Percentiles rank a stretch among this genome's conserved stretches.
Evolutionary conservation across 768 basidiomycete species (phyloP).

Genomic region (Sporobolomyces pararoseus): DNA sequence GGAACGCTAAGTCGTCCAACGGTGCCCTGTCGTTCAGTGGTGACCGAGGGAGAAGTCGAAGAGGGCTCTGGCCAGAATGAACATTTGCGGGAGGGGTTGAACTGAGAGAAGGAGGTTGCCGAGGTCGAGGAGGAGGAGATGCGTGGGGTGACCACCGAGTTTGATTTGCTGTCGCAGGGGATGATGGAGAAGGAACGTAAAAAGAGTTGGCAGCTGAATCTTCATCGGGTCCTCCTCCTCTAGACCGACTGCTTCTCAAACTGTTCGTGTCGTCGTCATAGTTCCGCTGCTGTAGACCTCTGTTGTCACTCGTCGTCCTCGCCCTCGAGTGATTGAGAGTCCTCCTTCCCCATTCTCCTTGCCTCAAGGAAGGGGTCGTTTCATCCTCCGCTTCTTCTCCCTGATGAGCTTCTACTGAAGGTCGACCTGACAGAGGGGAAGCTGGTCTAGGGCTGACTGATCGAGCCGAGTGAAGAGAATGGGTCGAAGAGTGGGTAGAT

Average conservation of each 20-base stretch:
- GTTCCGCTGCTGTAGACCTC: not conserved
- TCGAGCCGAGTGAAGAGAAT: constrained; percentile 13
- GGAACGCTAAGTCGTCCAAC: constrained; percentile 34
- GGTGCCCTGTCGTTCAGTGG: constrained; percentile 32
- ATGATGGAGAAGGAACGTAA: not conserved
- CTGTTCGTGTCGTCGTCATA: constrained; percentile 11
- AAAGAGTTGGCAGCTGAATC: not conserved
- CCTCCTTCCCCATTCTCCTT: constrained; percentile 12
- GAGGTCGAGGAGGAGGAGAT: not conserved
- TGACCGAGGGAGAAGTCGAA: constrained; percentile 30
- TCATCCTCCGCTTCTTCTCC: constrained; percentile 14
- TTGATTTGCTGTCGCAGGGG: not conserved
- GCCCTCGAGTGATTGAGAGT: constrained; percentile 3
- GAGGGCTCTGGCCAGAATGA: not conserved
- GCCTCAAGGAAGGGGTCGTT: constrained; percentile 13
- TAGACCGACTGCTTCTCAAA: not conserved
- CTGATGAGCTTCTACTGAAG: not conserved
- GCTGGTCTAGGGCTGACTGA: not conserved
- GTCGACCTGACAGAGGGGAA: not conserved
- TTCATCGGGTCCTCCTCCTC: not conserved
- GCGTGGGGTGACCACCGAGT: not conserved
- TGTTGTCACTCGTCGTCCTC: constrained; percentile 15
- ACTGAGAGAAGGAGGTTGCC: not conserved
- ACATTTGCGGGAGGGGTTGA: not conserved
- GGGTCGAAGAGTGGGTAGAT: constrained; percentile 21